phyloP scores from a whole-genome alignment of 805 yeast genomes.

The Candida vartiovaarae region DNA sequence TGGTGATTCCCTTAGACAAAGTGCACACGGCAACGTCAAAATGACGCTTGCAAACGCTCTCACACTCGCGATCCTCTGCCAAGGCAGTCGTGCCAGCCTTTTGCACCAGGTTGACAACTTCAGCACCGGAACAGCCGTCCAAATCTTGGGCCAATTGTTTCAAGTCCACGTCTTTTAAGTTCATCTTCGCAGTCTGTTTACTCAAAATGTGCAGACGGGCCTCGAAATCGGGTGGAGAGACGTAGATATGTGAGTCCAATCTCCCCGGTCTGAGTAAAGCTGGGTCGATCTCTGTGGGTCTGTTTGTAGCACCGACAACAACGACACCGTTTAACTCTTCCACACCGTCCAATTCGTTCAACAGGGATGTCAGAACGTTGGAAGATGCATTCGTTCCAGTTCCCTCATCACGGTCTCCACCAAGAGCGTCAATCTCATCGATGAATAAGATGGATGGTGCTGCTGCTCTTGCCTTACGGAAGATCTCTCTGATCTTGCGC shows the following conservation, averaged over 20 bases:
- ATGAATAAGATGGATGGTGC: slow-evolving; percentile 91
- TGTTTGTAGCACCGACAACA: slow-evolving; percentile 91
- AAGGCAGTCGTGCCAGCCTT: slow-evolving; percentile 95
- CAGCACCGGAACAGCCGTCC: slow-evolving; percentile 96
- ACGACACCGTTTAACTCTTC: slow-evolving; percentile 92
- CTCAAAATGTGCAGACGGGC: slow-evolving; percentile 75
- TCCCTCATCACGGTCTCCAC: slow-evolving; percentile 59
- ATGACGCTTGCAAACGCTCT: slow-evolving; percentile 52
- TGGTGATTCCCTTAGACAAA: slow-evolving; percentile 73
- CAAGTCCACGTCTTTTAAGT: slow-evolving; percentile 44
- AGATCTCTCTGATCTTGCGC: slow-evolving; percentile 85
- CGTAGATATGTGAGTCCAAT: slow-evolving; percentile 87
- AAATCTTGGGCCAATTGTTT: slow-evolving; percentile 52
- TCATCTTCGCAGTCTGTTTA: slow-evolving; percentile 64
- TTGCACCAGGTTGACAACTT: slow-evolving; percentile 83
- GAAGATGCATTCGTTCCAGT: slow-evolving; percentile 63
- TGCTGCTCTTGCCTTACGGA: slow-evolving; percentile 90
- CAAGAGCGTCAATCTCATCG: slow-evolving; percentile 94
- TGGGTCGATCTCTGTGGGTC: slow-evolving; percentile 90
- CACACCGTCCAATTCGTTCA: slow-evolving; percentile 96
- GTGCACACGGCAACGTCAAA: slow-evolving; percentile 64
- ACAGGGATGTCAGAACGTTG: slow-evolving; percentile 81
- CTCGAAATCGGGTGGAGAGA: slow-evolving; percentile 79
- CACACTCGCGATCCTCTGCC: slow-evolving; percentile 61
- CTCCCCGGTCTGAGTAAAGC: slow-evolving; percentile 95